These are phyloP conservation scores for Podila epicladia DNA, from an alignment of 192 early-diverging fungal species.

Conservation along the genomic window DNA sequence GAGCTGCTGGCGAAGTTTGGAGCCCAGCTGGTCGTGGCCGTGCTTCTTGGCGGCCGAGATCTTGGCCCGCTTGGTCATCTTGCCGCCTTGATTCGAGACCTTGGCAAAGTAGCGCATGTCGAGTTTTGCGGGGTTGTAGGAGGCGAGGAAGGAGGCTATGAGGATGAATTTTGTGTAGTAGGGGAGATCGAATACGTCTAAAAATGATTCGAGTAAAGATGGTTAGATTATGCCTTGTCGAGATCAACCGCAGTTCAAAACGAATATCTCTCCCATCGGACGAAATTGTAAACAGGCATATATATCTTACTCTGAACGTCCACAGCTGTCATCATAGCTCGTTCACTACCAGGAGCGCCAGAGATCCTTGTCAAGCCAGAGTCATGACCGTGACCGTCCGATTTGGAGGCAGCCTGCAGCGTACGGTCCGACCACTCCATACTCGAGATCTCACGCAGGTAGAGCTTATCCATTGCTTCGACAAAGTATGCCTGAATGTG, in stretches of 20 bases:
- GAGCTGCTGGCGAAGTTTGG: conserved; percentile 81
- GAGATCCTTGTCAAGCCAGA: not conserved
- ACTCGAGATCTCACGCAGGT: conserved; percentile 91
- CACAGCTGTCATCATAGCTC: conserved; percentile 31
- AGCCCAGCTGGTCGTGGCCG: conserved; percentile 30
- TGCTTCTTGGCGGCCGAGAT: conserved; percentile 35
- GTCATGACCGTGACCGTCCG: conserved; percentile 5
- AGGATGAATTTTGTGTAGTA: conserved; percentile 92
- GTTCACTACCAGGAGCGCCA: conserved; percentile 24
- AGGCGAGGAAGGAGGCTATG: conserved; percentile 90
- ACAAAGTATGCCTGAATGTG: conserved; percentile 83
- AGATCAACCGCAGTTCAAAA: not conserved
- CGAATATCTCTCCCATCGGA: too few relatives aligned
- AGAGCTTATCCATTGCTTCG: conserved; percentile 85
- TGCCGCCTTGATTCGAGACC: conserved; percentile 54
- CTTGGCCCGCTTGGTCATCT: conserved; percentile 58
- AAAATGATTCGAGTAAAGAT: not conserved
- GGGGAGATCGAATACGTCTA: conserved; percentile 78
- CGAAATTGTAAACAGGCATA: not conserved
- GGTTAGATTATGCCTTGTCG: not conserved
- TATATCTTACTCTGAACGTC: conserved; percentile 29
- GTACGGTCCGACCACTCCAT: conserved; percentile 77
- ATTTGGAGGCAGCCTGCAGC: conserved; percentile 20
- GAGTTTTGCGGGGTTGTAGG: conserved; percentile 89
- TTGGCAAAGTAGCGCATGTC: conserved; percentile 91